A percentile compares a stretch with the other conserved stretches of the same genome.
Conservation (phyloP, 2,329 filamentous ascomycete species). For the Venturia nashicola region DNA sequence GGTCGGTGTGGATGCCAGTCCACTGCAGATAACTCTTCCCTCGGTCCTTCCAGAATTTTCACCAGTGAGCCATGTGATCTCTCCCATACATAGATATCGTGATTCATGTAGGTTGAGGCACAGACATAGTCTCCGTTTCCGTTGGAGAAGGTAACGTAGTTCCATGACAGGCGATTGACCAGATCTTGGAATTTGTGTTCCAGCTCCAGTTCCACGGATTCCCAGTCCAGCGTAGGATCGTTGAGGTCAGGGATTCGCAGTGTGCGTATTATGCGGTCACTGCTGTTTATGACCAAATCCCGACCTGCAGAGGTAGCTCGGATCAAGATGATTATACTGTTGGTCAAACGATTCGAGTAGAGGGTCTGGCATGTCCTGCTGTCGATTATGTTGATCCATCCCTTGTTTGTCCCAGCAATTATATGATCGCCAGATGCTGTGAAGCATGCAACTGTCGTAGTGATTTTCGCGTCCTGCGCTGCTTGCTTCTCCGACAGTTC, state of each 20-base stretch:
- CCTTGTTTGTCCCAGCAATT: conserved; percentile 85
- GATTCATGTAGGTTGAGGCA: conserved; percentile 94
- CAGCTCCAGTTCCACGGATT: conserved; percentile 77
- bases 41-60: conserved; percentile 91
- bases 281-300: conserved; percentile 82
- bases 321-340: conserved; percentile 77
- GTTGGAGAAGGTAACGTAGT: conserved; percentile 75
- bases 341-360: conserved; percentile 79
- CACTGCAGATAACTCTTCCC: conserved; percentile 90
- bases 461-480: conserved; percentile 86
- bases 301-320: conserved; percentile 74
- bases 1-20: conserved; percentile 92
- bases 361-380: conserved; percentile 68
- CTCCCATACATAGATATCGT: conserved; percentile 98
- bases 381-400: conserved; percentile 91
- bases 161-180: conserved; percentile 91
- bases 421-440: conserved; percentile 78
- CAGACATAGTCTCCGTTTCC: conserved; percentile 87
- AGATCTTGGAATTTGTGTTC: conserved; percentile 99
- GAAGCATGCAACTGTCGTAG: conserved; percentile 87
- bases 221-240: conserved; percentile 54
- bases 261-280: conserved; percentile 88
- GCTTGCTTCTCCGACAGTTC: conserved; percentile 74
- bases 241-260: conserved; percentile 71
- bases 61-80: conserved; percentile 84